phyloP scores from a whole-genome alignment of 2,329 filamentous ascomycete species.

The Harringtonia aguacate region DNA sequence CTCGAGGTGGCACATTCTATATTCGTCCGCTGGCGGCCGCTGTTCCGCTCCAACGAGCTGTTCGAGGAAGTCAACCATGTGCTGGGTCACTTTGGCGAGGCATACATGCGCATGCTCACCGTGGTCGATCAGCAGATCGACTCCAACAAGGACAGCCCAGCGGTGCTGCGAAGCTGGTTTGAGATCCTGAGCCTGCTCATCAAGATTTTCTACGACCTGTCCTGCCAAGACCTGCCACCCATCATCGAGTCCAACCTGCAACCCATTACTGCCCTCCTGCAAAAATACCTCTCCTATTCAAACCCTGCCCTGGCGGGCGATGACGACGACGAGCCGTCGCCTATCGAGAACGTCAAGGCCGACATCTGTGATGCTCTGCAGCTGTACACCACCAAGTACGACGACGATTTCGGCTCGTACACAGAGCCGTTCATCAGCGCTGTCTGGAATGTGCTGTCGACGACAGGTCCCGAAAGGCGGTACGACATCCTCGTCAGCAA shows the following conservation, averaged over 20 bases:
- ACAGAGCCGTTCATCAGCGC: slow-evolving; percentile 78
- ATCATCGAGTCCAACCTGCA: slow-evolving; percentile 84
- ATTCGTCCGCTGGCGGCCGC: slow-evolving; percentile 88
- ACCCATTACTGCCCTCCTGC: slow-evolving; percentile 65
- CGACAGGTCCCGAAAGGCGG: slow-evolving; percentile 76
- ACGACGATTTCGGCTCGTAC: slow-evolving; percentile 80
- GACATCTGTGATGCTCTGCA: slow-evolving; percentile 88
- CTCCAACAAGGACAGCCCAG: slow-evolving; percentile 65
- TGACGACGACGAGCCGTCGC: slow-evolving; percentile 87
- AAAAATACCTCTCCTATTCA: slow-evolving; percentile 88
- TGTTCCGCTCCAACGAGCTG: slow-evolving; percentile 86
- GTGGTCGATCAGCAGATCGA: slow-evolving; percentile 65
- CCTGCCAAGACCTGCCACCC: slow-evolving; percentile 91
- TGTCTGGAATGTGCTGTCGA: slow-evolving; percentile 85
- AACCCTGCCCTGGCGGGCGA: slow-evolving; percentile 58
- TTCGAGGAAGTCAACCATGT: slow-evolving; percentile 97
- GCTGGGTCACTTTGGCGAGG: slow-evolving; percentile 68
- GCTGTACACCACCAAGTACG: slow-evolving; percentile 87
- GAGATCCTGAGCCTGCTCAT: slow-evolving; percentile 78
- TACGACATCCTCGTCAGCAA: slow-evolving; percentile 93
- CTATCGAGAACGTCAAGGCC: slow-evolving; percentile 78
- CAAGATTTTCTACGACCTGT: slow-evolving; percentile 91
- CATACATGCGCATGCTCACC: slow-evolving; percentile 71
- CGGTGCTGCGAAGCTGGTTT: slow-evolving; percentile 65
- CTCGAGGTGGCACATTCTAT: slow-evolving; percentile 97